Conservation (phyloP, 805 yeast species). For the Kuraishia borneana region DNA sequence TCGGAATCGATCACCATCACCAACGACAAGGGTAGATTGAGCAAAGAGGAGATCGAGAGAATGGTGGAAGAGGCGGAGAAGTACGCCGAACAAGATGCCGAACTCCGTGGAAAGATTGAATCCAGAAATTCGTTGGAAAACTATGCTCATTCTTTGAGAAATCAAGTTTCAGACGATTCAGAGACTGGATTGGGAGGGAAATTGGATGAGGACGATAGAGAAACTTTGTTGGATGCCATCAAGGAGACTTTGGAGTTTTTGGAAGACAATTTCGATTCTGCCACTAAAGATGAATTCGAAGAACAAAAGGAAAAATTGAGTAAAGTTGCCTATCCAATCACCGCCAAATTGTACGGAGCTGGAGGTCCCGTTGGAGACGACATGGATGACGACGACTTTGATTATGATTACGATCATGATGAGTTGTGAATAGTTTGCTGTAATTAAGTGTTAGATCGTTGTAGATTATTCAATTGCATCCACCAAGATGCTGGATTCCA, state of each 20-base stretch:
- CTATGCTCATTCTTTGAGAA: constrained; percentile 75
- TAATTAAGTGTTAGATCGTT: not conserved
- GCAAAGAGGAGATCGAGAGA: constrained; percentile 90
- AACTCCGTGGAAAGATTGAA: constrained; percentile 74
- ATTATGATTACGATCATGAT: constrained; percentile 45
- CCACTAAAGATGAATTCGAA: constrained; percentile 85
- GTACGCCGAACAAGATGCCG: constrained; percentile 84
- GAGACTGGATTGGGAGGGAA: constrained; percentile 62
- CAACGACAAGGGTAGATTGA: constrained; percentile 88
- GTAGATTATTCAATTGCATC: not conserved
- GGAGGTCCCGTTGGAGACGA: constrained; percentile 33
- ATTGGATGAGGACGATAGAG: constrained; percentile 85
- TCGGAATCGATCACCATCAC: constrained; percentile 84
- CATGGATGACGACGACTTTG: constrained; percentile 40
- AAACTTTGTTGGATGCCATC: constrained; percentile 76
- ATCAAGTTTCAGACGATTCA: constrained; percentile 35
- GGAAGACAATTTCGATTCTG: constrained; percentile 78
- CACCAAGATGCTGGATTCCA: constrained; percentile 32
- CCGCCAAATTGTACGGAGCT: constrained; percentile 70
- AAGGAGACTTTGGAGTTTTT: constrained; percentile 58
- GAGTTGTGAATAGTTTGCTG: constrained; percentile 27
- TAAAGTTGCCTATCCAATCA: constrained; percentile 82
- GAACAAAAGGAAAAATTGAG: constrained; percentile 82
- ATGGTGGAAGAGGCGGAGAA: constrained; percentile 98
- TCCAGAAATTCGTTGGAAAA: constrained; percentile 83